Percentiles rank a stretch among this genome's conserved stretches.
Conservation (phyloP, 2,329 filamentous ascomycete species). For the Aureobasidium sp. region DNA sequence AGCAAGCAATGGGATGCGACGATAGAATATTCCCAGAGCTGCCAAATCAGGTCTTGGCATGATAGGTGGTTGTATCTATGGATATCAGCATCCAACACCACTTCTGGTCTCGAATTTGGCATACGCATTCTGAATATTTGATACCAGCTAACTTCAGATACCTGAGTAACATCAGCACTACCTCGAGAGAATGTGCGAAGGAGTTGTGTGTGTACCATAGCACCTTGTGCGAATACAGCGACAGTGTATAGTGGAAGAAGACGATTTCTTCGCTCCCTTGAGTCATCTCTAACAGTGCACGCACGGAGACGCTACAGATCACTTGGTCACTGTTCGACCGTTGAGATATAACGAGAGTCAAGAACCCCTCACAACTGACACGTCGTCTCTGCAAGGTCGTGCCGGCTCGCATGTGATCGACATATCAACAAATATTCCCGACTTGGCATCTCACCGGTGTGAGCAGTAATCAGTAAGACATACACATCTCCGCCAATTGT, state of each 20-base stretch:
- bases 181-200: rapidly evolving
- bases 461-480: background rate
- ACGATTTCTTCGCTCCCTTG: constrained; percentile 41
- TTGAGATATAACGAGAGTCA: background rate
- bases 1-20: constrained; percentile 61
- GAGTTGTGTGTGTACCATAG: constrained; percentile 39
- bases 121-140: constrained; percentile 59
- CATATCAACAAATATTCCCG: background rate
- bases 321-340: background rate
- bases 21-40: constrained; percentile 56
- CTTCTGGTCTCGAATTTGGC: background rate
- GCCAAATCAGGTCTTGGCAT: constrained; percentile 61
- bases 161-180: background rate
- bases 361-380: background rate
- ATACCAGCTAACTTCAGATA: constrained; percentile 62
- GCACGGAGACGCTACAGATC: background rate
- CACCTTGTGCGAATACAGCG: constrained; percentile 57
- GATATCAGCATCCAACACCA: background rate
- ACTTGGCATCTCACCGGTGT: background rate
- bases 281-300: background rate
- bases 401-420: background rate
- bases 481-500: background rate
- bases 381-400: background rate
- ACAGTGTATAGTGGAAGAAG: constrained; percentile 59
- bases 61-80: constrained; percentile 50